phyloP scores from a whole-genome alignment of 768 basidiomycete species.

The Podaxis carcinomalis region DNA sequence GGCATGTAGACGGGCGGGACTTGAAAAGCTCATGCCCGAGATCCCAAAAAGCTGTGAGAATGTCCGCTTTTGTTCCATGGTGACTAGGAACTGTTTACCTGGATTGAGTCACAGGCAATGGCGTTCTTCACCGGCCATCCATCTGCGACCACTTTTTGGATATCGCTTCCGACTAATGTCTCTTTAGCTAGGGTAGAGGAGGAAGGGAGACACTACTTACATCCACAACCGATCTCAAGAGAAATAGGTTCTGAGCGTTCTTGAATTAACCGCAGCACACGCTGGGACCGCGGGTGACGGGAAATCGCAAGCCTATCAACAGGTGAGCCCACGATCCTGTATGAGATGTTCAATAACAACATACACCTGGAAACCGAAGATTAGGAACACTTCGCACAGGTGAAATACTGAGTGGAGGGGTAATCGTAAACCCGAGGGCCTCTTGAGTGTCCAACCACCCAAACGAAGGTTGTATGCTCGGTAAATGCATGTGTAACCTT shows the following conservation, averaged over 20 bases:
- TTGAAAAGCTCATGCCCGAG: constrained; percentile 58
- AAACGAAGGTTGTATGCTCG: too few species aligned
- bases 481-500: too few species aligned
- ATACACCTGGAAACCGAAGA: constrained; percentile 17
- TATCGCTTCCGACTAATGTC: constrained; percentile 34
- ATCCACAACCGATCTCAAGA: constrained; percentile 40
- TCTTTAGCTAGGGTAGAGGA: background rate
- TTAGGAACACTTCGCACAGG: too few species aligned
- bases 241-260: constrained; percentile 25
- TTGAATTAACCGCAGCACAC: constrained; percentile 23
- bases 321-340: background rate
- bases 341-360: background rate
- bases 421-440: too few species aligned
- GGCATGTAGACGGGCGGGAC: constrained; percentile 45
- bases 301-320: constrained; percentile 26
- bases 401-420: too few species aligned
- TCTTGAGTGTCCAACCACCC: too few species aligned
- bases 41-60: constrained; percentile 54
- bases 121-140: constrained; percentile 33
- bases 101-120: constrained; percentile 30
- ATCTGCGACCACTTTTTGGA: constrained; percentile 33
- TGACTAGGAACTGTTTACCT: background rate
- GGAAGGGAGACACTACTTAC: constrained; percentile 18
- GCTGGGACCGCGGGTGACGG: constrained; percentile 26
- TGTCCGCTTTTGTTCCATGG: background rate